Evolutionary conservation across 805 yeast genomes (phyloP).

Genomic region (Lipomyces mesembrius): DNA sequence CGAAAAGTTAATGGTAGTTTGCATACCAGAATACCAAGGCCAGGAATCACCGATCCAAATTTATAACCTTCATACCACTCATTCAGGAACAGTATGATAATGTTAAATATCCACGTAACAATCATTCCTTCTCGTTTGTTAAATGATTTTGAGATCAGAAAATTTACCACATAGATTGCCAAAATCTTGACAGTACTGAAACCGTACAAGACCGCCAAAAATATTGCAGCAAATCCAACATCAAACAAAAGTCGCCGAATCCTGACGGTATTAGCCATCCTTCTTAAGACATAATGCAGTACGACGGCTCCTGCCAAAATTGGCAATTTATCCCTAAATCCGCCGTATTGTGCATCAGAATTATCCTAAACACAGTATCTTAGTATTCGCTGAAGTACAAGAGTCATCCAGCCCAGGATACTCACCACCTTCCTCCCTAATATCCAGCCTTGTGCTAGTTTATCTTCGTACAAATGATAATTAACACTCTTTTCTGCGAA

Average conservation of each 20-base stretch:
- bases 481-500: conserved; percentile 66
- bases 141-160: conserved; percentile 50
- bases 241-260: conserved; percentile 65
- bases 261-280: conserved; percentile 39
- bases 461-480: conserved; percentile 62
- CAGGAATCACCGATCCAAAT: conserved; percentile 51
- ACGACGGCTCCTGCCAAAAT: conserved; percentile 60
- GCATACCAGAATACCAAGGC: conserved; percentile 51
- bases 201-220: conserved; percentile 80
- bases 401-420: background rate
- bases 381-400: background rate
- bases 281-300: conserved; percentile 61
- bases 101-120: conserved; percentile 76
- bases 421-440: conserved; percentile 75
- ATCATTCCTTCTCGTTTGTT: conserved; percentile 30
- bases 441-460: conserved; percentile 83
- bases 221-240: conserved; percentile 67
- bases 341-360: conserved; percentile 85
- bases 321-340: conserved; percentile 80
- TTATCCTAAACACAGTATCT: conserved; percentile 58
- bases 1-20: background rate
- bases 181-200: conserved; percentile 66
- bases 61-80: conserved; percentile 64
- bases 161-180: conserved; percentile 62
- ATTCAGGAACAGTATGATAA: conserved; percentile 77